Percentiles rank a stretch among this genome's conserved stretches.
These are phyloP conservation scores for Anastatica hierochuntica DNA, from an alignment of 345 rosid genomes.

Conservation along the genomic window DNA sequence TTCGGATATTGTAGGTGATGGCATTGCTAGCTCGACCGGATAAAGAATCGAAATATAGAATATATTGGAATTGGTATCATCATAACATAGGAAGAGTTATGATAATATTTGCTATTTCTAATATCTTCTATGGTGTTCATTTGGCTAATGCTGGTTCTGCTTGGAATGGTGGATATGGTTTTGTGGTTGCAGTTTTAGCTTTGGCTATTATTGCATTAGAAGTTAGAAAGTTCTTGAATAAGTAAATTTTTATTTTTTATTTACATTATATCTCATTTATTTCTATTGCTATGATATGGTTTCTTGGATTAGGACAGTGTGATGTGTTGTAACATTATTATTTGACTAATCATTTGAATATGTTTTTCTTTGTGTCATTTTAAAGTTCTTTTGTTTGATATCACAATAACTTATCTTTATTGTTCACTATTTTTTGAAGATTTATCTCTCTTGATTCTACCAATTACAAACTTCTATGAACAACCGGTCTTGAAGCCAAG, in stretches of 20 bases:
- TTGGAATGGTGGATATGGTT: slow-evolving; percentile 67
- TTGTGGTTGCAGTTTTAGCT: slow-evolving; percentile 33
- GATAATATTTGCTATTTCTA: slow-evolving; percentile 45
- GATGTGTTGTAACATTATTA: too few species aligned
- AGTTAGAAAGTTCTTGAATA: slow-evolving; percentile 31
- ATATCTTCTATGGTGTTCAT: slow-evolving; percentile 82
- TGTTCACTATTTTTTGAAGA: too few species aligned
- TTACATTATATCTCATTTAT: too few species aligned
- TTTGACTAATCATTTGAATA: too few species aligned
- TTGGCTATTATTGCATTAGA: slow-evolving; percentile 35
- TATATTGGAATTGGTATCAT: slow-evolving; percentile 84
- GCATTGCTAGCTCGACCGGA: slow-evolving; percentile 61
- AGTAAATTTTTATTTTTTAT: slow-evolving; percentile 12
- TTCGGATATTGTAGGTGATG: slow-evolving; percentile 32
- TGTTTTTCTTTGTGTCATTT: too few species aligned
- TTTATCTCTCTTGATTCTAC: too few species aligned
- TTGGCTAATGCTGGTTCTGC: slow-evolving; percentile 37
- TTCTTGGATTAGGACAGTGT: too few species aligned
- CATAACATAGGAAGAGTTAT: slow-evolving; percentile 47
- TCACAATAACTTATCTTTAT: too few species aligned
- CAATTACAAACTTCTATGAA: too few species aligned
- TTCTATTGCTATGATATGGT: too few species aligned
- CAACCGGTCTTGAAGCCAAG: too few species aligned
- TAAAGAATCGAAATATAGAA: slow-evolving; percentile 43
- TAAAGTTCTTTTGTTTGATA: too few species aligned